Evolutionary conservation across 139 green algal species (phyloP), one percentile per base, ranked within the genome.

Genomic region (Volvox africanus): DNA sequence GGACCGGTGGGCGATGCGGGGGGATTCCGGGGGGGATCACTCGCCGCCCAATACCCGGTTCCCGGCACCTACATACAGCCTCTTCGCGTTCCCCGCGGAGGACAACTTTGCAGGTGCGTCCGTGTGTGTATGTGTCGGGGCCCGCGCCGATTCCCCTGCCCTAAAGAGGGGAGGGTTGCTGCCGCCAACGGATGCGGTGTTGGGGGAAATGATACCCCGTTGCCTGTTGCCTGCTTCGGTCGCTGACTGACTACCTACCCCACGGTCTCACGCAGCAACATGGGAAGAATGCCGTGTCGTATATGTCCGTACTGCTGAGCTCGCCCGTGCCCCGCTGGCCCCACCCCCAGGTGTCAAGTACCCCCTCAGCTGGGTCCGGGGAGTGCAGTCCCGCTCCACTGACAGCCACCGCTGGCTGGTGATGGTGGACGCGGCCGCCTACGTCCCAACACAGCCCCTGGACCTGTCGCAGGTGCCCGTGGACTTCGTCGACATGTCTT

Each of bases 31-130:
- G n/a, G 37, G 85, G 37, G 85, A 89, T 71, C 85, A 89, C 85
- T 22, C 28, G 28, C 85, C 85, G 11, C 18, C 85, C 36, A 82
- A 82, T 44, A 82, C 85, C 37, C 85, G 85, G 37, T 82, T 89
- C 69, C 85, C 85, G 11, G 37, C 37, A n/a, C 85, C 85, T 1
- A 88, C 91, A 0, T 93, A 94, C 88, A 95, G 88, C 82, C 94
- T 98, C 30, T 97, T 98, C 80, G 94, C 94, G 21, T 98, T 96
- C 90, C 95, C 96, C 0, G 96, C 94, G 0, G 94, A 97, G 71
- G 96, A 97, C 73, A 98, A 98, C 91, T 97, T 96, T 71, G 91
- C 95, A 30, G 94, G 94, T 90, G 33, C 11, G 88, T 26, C 5
- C 9, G 44, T 55, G 44, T 55, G 44, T 55, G 44, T 55, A 55